Evolutionary conservation across 1,284 basidiomycete species (phyloP).

Genomic region (Mycena citricolor): DNA sequence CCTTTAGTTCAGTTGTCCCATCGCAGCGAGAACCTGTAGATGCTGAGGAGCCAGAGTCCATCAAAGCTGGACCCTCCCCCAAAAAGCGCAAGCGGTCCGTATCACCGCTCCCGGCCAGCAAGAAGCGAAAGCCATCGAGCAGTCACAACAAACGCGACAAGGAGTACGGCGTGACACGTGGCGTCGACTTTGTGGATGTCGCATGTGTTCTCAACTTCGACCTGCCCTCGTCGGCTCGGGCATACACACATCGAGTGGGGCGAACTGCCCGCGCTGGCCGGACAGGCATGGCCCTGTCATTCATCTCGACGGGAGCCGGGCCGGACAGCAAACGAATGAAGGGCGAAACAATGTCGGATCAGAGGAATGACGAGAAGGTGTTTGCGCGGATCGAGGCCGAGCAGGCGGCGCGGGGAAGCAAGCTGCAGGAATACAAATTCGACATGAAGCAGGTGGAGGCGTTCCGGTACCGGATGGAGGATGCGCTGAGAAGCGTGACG

Average conservation of each 20-base stretch:
- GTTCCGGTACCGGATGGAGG: constrained; percentile 99
- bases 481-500: constrained; percentile 90
- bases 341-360: constrained; percentile 54
- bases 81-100: constrained; percentile 43
- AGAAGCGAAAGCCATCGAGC: constrained; percentile 16
- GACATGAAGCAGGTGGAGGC: constrained; percentile 95
- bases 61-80: no score
- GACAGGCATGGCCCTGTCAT: constrained; percentile 90
- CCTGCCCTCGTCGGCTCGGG: constrained; percentile 82
- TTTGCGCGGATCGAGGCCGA: constrained; percentile 79
- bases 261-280: constrained; percentile 95
- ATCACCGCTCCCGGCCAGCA: constrained; percentile 29
- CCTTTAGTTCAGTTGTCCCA: constrained; percentile 44
- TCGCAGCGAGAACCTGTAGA: constrained; percentile 49
- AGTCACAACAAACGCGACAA: constrained; percentile 6
- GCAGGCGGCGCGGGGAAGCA: constrained; percentile 69
- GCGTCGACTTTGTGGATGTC: constrained; percentile 96
- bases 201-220: constrained; percentile 99
- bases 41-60: no score
- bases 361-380: constrained; percentile 68
- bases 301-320: constrained; percentile 65
- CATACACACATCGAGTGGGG: constrained; percentile 96
- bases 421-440: constrained; percentile 90
- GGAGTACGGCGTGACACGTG: constrained; percentile 96
- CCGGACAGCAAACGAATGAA: constrained; percentile 33